Percentiles rank a stretch among this genome's conserved stretches.
phyloP scores from a whole-genome alignment of 2,329 filamentous ascomycete species.

The Pseudopyricularia cyperi region DNA sequence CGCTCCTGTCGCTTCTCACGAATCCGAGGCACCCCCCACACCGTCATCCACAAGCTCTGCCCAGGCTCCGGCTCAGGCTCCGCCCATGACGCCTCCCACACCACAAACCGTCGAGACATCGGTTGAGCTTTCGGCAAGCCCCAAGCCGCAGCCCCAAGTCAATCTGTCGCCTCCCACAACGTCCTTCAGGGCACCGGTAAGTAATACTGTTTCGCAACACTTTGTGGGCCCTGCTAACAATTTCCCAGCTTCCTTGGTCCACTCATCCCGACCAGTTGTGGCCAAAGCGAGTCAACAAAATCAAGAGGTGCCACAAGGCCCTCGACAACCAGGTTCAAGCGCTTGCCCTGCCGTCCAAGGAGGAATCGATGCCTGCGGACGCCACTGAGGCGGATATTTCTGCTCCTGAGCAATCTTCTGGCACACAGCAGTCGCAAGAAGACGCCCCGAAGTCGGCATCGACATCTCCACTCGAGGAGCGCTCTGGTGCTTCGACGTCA shows the following conservation, averaged over 20 bases:
- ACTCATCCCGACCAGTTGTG: conserved; percentile 38
- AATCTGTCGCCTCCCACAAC: conserved; percentile 8
- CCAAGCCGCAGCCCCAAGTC: conserved; percentile 1
- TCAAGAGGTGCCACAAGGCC: conserved; percentile 26
- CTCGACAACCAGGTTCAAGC: conserved; percentile 19
- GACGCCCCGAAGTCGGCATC: no score
- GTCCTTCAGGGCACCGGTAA: conserved; percentile 38
- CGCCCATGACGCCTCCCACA: conserved; percentile 33
- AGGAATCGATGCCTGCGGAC: conserved; percentile 17
- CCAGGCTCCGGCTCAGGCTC: conserved; percentile 13
- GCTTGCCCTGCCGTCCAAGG: conserved; percentile 28
- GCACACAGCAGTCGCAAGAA: no score
- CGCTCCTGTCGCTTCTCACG: not conserved
- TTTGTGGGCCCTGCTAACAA: conserved; percentile 13
- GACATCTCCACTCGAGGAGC: conserved; percentile 16
- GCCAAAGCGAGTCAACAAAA: conserved; percentile 26
- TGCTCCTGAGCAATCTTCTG: not conserved
- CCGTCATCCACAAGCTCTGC: conserved; percentile 40
- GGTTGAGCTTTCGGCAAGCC: conserved; percentile 1
- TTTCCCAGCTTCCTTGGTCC: conserved; percentile 41
- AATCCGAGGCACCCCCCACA: conserved; percentile 25
- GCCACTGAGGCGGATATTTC: conserved; percentile 9
- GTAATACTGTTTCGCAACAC: conserved; percentile 14
- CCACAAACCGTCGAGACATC: conserved; percentile 19
- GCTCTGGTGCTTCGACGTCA: conserved; percentile 19